Evolutionary conservation across 495 filamentous ascomycete genomes (phyloP).

Genomic region (Trypethelium eluteriae): DNA sequence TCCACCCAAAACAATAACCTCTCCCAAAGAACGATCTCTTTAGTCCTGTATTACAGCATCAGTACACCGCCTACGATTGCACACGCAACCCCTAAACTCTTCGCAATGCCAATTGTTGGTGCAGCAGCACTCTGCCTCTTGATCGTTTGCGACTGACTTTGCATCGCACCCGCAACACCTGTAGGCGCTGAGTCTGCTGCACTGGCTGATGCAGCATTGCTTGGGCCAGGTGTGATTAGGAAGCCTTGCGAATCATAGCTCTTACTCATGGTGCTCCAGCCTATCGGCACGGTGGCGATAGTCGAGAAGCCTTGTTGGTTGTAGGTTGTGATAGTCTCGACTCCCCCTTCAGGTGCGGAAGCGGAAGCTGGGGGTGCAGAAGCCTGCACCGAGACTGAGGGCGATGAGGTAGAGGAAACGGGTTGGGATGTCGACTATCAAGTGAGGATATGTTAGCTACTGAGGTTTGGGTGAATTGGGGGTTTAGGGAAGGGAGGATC

Average conservation of each 20-base stretch:
- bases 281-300: constrained; percentile 33
- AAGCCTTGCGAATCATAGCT: constrained; percentile 41
- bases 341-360: constrained; percentile 22
- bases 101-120: not conserved
- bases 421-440: constrained; percentile 40
- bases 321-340: constrained; percentile 39
- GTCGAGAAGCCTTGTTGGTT: constrained; percentile 41
- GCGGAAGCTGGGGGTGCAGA: constrained; percentile 39
- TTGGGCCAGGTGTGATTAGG: constrained; percentile 8
- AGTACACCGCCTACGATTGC: not conserved
- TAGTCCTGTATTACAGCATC: not conserved
- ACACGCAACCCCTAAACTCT: not conserved
- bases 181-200: not conserved
- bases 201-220: not conserved
- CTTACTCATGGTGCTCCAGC: constrained; percentile 28
- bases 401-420: constrained; percentile 44
- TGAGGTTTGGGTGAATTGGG: constrained; percentile 13
- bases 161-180: not conserved
- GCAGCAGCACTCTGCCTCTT: not conserved
- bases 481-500: constrained; percentile 22
- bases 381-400: constrained; percentile 40
- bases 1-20: not conserved
- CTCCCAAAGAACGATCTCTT: not conserved
- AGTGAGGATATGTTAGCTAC: constrained; percentile 30
- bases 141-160: not conserved